A percentile compares a stretch with the other conserved stretches of the same genome.
Evolutionary conservation across 345 rosid genomes (phyloP).

Genomic region (Eucalyptus albens): DNA sequence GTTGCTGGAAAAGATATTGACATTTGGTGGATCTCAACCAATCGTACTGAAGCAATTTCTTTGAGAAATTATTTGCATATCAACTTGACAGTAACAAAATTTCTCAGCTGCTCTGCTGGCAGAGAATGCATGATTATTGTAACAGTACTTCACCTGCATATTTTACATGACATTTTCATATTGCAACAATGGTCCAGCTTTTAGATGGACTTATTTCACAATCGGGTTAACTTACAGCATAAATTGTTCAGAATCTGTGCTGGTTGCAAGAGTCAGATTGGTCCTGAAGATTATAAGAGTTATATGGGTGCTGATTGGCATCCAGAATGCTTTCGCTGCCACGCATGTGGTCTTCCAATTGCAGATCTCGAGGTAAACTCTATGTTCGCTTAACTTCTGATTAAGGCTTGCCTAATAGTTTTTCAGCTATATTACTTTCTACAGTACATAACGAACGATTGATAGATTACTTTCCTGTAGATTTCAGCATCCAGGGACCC

Average conservation of each 20-base stretch:
- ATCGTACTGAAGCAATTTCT: not conserved
- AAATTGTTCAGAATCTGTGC: constrained; percentile 12
- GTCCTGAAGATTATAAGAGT: constrained; percentile 7
- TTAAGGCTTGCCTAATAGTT: not conserved
- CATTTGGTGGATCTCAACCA: not conserved
- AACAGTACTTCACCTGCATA: not conserved
- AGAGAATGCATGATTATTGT: not conserved
- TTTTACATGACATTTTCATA: not conserved
- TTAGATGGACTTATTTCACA: not conserved
- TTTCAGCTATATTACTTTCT: not conserved
- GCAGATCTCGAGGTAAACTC: constrained; percentile 42
- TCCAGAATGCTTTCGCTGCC: constrained; percentile 25
- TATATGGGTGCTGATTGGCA: constrained; percentile 30
- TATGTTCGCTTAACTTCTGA: not conserved
- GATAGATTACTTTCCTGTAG: not conserved
- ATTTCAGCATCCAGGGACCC: constrained; percentile 3
- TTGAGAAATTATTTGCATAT: not conserved
- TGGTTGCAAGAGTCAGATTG: constrained; percentile 22
- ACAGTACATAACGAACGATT: not conserved
- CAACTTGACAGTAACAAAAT: not conserved
- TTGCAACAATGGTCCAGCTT: not conserved
- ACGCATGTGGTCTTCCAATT: constrained; percentile 17
- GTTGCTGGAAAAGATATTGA: not conserved
- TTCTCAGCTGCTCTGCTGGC: not conserved
- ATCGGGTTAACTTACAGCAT: not conserved